Percentiles rank a stretch among this genome's conserved stretches.
Conservation (phyloP, 148 eudicot genomes). For the Arbutus unedo region DNA sequence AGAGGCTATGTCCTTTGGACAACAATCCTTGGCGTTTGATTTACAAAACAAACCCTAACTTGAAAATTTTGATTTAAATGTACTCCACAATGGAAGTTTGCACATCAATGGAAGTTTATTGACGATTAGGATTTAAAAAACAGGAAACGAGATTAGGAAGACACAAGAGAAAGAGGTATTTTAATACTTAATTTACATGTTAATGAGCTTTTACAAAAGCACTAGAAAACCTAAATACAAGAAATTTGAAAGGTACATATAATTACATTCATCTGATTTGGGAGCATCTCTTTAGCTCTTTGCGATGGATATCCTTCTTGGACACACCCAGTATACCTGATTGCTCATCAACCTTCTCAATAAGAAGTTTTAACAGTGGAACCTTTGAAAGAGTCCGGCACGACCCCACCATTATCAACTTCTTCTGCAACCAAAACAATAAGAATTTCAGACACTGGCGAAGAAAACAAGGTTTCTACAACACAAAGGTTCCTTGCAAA, state of each 20-base stretch:
- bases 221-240: background rate
- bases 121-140: background rate
- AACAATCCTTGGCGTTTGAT: too few relatives aligned
- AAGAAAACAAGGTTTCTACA: background rate
- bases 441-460: background rate
- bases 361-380: conserved; percentile 83
- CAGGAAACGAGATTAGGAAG: background rate
- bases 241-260: background rate
- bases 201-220: background rate
- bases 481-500: background rate
- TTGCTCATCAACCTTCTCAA: conserved; percentile 78
- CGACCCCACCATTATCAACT: conserved; percentile 93
- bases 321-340: conserved; percentile 56
- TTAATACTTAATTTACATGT: background rate
- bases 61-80: too few relatives aligned
- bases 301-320: conserved; percentile 49
- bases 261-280: conserved; percentile 21
- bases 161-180: background rate
- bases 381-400: conserved; percentile 75
- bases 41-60: too few relatives aligned
- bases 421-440: conserved; percentile 51
- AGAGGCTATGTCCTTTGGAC: too few relatives aligned
- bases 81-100: background rate
- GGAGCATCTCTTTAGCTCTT: conserved; percentile 70
- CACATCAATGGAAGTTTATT: background rate